Evolutionary conservation across 2,329 filamentous ascomycete genomes (phyloP).

Genomic region (Monosporascus sp.): DNA sequence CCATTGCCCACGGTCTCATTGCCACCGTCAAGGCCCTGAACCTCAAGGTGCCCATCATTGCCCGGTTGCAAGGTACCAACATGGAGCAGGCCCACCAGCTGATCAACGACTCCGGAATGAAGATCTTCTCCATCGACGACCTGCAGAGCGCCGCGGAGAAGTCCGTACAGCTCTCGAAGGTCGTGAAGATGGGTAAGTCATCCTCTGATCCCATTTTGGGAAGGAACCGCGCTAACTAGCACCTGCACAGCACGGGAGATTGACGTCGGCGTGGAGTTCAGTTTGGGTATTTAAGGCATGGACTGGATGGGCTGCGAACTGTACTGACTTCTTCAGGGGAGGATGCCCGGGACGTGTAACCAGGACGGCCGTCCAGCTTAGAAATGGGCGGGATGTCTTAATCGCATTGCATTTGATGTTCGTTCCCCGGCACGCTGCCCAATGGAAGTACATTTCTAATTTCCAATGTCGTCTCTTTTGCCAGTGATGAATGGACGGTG

Average conservation of each 20-base stretch:
- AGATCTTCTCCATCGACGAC: conserved; percentile 99
- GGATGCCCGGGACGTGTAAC: conserved; percentile 6
- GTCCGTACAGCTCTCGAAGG: conserved; percentile 97
- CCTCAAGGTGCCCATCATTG: conserved; percentile 94
- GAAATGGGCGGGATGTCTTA: background rate
- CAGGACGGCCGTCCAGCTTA: background rate
- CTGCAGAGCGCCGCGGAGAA: conserved; percentile 96
- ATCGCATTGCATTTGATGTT: conserved; percentile 14
- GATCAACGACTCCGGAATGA: conserved; percentile 96
- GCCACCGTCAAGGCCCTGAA: conserved; percentile 92
- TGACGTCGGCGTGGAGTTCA: conserved; percentile 94
- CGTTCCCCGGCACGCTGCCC: conserved; percentile 4
- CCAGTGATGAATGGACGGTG: background rate
- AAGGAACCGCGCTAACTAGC: conserved; percentile 13
- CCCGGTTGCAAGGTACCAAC: conserved; percentile 96
- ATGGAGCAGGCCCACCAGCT: conserved; percentile 87
- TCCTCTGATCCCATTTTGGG: background rate
- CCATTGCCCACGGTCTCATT: conserved; percentile 93
- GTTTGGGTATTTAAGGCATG: conserved; percentile 74
- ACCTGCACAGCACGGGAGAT: conserved; percentile 71
- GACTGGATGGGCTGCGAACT: conserved; percentile 18
- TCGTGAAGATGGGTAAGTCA: conserved; percentile 89
- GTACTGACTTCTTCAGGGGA: conserved; percentile 29
- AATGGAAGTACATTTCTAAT: conserved; percentile 10
- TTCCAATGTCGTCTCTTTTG: background rate